Evolutionary conservation across 139 green algal species (phyloP), one percentile per base, ranked within the genome.

Genomic region (Coelastrella sp.): DNA sequence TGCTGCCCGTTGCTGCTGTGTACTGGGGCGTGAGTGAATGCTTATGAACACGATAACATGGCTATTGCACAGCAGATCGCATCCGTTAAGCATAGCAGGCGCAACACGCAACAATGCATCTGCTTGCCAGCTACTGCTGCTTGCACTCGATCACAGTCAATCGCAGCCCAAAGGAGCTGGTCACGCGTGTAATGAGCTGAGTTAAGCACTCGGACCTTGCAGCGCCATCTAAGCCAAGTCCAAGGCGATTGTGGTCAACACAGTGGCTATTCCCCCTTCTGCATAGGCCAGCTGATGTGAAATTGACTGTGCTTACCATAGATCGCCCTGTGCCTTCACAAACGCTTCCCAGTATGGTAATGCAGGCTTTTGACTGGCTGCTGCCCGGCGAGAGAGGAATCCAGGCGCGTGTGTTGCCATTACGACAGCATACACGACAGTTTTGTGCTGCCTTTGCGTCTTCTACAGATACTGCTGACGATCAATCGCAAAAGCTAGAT

Each of bases 381-480:
- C 77, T 32, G 77, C 77, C 10, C 77, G 74, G 11, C 14, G 7
- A 10, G 47, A 66, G 54, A 83, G 47, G 77, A 66, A 83, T 10
- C 77, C 56, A 5, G 14, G 7, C 20, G 54, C 68, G 2, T 84
- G 14, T 71, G 78, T 56, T 84, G 78, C 78, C 56, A 32, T 66
- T 5, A 68, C 54, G 59, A 84, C n/a, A n/a, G n/a, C n/a, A n/a
- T n/a, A n/a, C n/a, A n/a, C n/a, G n/a, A n/a, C 78, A 68, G 17
- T 19, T 19, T 7, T 47, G 32, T 32, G 14, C 78, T 71, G 56
- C 5, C 56, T 17, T 83, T 13, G n/a, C 8, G 23, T 83, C 6
- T 61, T 59, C 6, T 84, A 58, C 81, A 86, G 81, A 59, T n/a
- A 11, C 59, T 86, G 17, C n/a, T 75, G 14, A 64, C 71, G 61